Conservation (phyloP, 1,284 basidiomycete genomes). For the Trichosporon sp. region DNA sequence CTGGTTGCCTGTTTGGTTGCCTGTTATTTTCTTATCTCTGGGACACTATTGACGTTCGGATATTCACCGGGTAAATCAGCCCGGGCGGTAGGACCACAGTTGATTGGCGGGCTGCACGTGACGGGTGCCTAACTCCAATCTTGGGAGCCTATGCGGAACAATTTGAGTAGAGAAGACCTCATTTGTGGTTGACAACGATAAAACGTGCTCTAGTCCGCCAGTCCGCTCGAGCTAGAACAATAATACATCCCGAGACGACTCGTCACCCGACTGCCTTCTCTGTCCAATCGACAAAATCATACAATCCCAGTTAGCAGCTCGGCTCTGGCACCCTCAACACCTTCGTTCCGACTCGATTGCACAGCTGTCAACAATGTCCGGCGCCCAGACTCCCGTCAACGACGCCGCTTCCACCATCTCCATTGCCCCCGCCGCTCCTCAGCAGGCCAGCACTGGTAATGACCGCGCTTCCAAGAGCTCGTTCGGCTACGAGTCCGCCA, state of each 20-base stretch:
- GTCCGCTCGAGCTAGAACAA: constrained; percentile 5
- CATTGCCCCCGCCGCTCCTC: constrained; percentile 21
- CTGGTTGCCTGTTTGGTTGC: no score
- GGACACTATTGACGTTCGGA: background rate
- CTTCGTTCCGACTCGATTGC: background rate
- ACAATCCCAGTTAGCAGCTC: background rate
- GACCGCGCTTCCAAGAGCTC: constrained; percentile 35
- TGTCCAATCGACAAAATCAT: background rate
- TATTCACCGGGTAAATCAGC: constrained; percentile 7
- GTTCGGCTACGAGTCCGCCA: constrained; percentile 55
- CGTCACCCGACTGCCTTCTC: background rate
- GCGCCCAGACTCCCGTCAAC: constrained; percentile 26
- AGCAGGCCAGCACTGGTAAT: constrained; percentile 26
- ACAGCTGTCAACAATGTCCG: constrained; percentile 25
- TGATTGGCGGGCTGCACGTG: background rate
- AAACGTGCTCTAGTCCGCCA: constrained; percentile 11
- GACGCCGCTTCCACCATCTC: constrained; percentile 30
- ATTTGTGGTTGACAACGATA: background rate
- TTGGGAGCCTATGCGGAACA: constrained; percentile 17
- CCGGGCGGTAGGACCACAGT: background rate
- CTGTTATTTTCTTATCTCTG: background rate
- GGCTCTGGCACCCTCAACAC: background rate
- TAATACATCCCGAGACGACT: background rate
- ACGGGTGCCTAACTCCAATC: constrained; percentile 16
- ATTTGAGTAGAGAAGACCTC: constrained; percentile 10